Evolutionary conservation across 306 rosid species (phyloP), one percentile per base, ranked within the genome.

Genomic region (Parietaria judaica): DNA sequence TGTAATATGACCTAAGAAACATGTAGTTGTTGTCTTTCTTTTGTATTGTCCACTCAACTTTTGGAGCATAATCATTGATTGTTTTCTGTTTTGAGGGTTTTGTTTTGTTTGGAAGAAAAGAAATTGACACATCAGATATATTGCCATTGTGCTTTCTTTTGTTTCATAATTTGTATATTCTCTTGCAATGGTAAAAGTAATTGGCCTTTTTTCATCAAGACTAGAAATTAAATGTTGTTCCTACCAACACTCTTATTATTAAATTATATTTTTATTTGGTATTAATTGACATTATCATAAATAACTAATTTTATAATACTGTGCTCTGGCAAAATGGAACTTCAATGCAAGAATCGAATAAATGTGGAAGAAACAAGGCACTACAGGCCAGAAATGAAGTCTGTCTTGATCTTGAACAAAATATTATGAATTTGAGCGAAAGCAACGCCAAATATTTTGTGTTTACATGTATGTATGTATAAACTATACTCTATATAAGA

Each of bases 1-100:
- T 61, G 88, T 80, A 84, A 86, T 81, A 68, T 79, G 70, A 83
- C 75, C 84, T 72, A 59, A 62, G 55, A 13, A 47, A 62, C 48
- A 17, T 48, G 55, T 62, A 67, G 69, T 73, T 71, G 78, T 72
- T 47, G 67, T 61, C 70, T 73, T 66, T 61, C 74, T 74, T 14
- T 16, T 75, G 71, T 3, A 1, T 49, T 49, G 2, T 3, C 14
- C 15, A 4, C 53, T 49, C 5, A 49, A 49, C 45, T 49, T 49
- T n/a, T 49, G 9, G 53, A 57, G 54, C 75, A 46, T 65, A 65
- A 52, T 62, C 69, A 38, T 69, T 66, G 31, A 23, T 45, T 49
- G 50, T 45, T 69, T 69, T 53, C 53, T 49, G 37, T 4, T 57
- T 70, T 41, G 66, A 59, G 62, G 39, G 43, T 17, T 44, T 16